Percentiles rank a stretch among this genome's conserved stretches.
phyloP scores from a whole-genome alignment of 176 grass and related monocot genomes.

The Phragmites australis region DNA sequence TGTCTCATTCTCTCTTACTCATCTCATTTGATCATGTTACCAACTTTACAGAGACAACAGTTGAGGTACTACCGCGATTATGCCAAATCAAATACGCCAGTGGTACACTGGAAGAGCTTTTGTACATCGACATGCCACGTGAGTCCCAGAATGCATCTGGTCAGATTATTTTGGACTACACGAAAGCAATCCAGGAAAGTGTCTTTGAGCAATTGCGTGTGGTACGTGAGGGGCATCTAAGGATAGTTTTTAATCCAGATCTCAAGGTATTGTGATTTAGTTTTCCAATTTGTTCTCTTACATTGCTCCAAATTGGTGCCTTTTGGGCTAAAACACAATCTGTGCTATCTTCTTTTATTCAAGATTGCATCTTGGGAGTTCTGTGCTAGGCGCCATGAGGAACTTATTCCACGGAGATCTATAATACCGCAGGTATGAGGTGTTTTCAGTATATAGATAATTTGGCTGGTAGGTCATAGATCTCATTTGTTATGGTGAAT shows the following conservation, averaged over 20 bases:
- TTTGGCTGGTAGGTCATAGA: not conserved
- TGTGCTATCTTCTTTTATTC: constrained; percentile 29
- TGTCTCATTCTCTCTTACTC: not conserved
- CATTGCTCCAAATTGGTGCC: constrained; percentile 2
- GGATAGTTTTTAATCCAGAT: constrained; percentile 98
- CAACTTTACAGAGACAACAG: constrained; percentile 77
- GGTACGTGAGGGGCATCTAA: constrained; percentile 90
- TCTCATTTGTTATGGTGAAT: constrained; percentile 3
- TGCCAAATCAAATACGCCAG: constrained; percentile 99
- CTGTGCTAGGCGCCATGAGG: constrained; percentile 92
- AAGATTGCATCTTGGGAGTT: constrained; percentile 99
- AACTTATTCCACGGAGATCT: constrained; percentile 95
- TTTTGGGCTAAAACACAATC: constrained; percentile 16
- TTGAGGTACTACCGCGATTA: constrained; percentile 88
- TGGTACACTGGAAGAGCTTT: constrained; percentile 88
- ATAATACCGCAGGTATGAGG: constrained; percentile 86
- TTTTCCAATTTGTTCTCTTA: not conserved
- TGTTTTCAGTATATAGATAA: not conserved
- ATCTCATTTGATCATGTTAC: constrained; percentile 18
- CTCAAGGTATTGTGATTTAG: constrained; percentile 65
- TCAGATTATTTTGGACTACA: constrained; percentile 96
- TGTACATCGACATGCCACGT: constrained; percentile 93
- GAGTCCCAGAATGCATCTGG: constrained; percentile 87
- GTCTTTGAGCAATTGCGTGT: constrained; percentile 98
- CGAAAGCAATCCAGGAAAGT: constrained; percentile 95